Evolutionary conservation across 768 basidiomycete genomes (phyloP).

Genomic region (Lentinus tigrinus): DNA sequence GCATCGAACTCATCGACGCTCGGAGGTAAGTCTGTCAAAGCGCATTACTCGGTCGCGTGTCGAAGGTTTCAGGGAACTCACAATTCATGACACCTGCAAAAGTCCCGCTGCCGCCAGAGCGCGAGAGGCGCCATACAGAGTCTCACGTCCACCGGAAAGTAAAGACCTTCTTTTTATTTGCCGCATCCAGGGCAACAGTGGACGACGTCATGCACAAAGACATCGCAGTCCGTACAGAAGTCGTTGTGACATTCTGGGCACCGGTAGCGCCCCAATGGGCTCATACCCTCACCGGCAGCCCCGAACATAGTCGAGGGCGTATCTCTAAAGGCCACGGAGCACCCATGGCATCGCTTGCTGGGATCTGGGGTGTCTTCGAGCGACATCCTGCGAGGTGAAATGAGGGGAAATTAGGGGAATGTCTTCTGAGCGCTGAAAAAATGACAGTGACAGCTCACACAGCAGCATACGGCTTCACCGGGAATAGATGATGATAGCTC

Average conservation of each 20-base stretch:
- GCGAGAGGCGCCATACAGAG: not conserved
- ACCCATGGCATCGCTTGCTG: constrained; percentile 66
- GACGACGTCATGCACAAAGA: constrained; percentile 92
- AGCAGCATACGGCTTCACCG: constrained; percentile 80
- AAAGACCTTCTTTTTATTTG: constrained; percentile 22
- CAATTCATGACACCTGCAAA: not conserved
- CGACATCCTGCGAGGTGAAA: constrained; percentile 34
- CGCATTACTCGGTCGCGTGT: too few relatives aligned
- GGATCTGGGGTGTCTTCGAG: constrained; percentile 38
- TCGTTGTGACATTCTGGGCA: constrained; percentile 84
- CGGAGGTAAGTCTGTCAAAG: too few relatives aligned
- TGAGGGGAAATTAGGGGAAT: not conserved
- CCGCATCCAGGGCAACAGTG: constrained; percentile 93
- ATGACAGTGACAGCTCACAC: constrained; percentile 57
- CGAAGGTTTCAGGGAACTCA: too few relatives aligned
- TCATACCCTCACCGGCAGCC: constrained; percentile 62
- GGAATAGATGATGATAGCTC: constrained; percentile 95
- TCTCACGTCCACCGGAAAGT: too few relatives aligned
- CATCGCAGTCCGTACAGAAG: constrained; percentile 95
- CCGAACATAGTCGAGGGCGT: constrained; percentile 34
- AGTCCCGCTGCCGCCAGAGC: not conserved
- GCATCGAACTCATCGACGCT: too few relatives aligned
- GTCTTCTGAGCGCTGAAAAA: constrained; percentile 2
- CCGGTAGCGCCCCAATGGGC: constrained; percentile 82
- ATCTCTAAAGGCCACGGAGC: constrained; percentile 64